Percentiles rank a stretch among this genome's conserved stretches.
phyloP scores from a whole-genome alignment of 208 protist species.

The Trypanosoma rangeli region DNA sequence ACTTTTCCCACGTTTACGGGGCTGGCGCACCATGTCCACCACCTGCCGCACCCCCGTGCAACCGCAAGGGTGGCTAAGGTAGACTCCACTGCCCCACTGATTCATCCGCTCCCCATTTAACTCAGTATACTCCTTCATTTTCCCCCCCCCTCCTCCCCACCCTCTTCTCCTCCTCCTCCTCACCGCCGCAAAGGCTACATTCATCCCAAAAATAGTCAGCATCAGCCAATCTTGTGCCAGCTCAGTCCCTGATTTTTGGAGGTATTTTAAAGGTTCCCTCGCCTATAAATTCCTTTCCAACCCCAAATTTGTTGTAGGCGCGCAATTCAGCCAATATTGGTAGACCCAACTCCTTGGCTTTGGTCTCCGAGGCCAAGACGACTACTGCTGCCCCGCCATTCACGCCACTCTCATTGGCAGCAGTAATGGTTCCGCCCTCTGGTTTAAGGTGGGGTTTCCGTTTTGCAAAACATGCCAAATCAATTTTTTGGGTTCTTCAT shows the following conservation, averaged over 20 bases:
- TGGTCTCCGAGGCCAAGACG: slow-evolving; percentile 70
- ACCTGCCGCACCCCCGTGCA: slow-evolving; percentile 90
- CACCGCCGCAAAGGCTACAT: slow-evolving; percentile 98
- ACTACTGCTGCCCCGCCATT: slow-evolving; percentile 92
- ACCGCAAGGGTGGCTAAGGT: slow-evolving; percentile 95
- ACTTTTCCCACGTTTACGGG: slow-evolving; percentile 46
- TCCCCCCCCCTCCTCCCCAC: slow-evolving; percentile 81
- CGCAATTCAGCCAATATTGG: slow-evolving; percentile 85
- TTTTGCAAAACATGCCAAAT: slow-evolving; percentile 81
- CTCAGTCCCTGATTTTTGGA: slow-evolving; percentile 69
- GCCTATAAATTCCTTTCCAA: slow-evolving; percentile 91
- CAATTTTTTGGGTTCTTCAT: slow-evolving; percentile 90
- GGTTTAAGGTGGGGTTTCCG: slow-evolving; percentile 89
- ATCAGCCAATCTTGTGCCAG: slow-evolving; percentile 50
- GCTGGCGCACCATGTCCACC: slow-evolving; percentile 74
- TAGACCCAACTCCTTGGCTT: slow-evolving; percentile 76
- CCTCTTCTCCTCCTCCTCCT: slow-evolving; percentile 82
- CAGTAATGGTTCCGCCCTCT: slow-evolving; percentile 92
- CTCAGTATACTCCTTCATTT: slow-evolving; percentile 75
- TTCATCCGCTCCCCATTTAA: slow-evolving; percentile 90
- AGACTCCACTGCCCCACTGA: slow-evolving; percentile 93
- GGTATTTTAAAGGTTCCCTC: slow-evolving; percentile 89
- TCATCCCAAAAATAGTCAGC: slow-evolving; percentile 95
- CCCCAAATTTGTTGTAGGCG: slow-evolving; percentile 87
- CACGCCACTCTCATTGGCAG: slow-evolving; percentile 87